Evolutionary conservation across 441 rosid genomes (phyloP), one percentile per base, ranked within the genome.

Genomic region (Arabidopsis lyrata): DNA sequence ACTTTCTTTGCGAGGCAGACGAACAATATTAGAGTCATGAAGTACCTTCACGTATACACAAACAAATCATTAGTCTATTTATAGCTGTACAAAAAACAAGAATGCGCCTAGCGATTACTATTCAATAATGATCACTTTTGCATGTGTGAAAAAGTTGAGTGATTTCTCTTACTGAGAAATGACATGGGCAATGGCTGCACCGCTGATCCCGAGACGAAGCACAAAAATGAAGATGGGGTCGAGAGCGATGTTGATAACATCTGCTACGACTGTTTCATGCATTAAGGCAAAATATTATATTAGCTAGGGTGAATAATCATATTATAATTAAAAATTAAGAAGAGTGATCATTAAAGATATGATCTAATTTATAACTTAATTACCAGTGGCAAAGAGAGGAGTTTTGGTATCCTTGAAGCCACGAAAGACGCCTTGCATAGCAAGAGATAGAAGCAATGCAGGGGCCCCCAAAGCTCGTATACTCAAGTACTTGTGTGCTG

Each of bases 351-450:
- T 39, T 29, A 42, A 50, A 63, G 50, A 63, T 24, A 29, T 45
- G 59, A 44, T 4, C 15, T 57, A 63, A 56, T 63, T 27, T 39
- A 42, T 49, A 63, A 56, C 68, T 27, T 61, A 42, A 7, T 42
- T 78, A 91, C 94, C 82, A 47, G 90, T 89, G 54, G 95, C 95
- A 80, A 69, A 87, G 59, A 89, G 75, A 44, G 95, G 95, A 63
- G 95, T 89, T 81, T 42, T 89, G 18, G 95, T 89, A 44, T 89
- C 95, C 48, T 87, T 89, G 70, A 89, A 86, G 22, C 95, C 92
- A 70, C 95, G 79, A 38, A 89, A 89, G 41, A 89, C 79, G 42
- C 95, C 95, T 87, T 89, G 95, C 90, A 86, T 83, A n/a, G 95
- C 84, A 58, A 89, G 83, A 11, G 95, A 89, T 18, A 89, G 81